A percentile compares a stretch with the other conserved stretches of the same genome.
Conservation (phyloP, 176 grass and related monocot genomes). For the Cenchrus americanus region DNA sequence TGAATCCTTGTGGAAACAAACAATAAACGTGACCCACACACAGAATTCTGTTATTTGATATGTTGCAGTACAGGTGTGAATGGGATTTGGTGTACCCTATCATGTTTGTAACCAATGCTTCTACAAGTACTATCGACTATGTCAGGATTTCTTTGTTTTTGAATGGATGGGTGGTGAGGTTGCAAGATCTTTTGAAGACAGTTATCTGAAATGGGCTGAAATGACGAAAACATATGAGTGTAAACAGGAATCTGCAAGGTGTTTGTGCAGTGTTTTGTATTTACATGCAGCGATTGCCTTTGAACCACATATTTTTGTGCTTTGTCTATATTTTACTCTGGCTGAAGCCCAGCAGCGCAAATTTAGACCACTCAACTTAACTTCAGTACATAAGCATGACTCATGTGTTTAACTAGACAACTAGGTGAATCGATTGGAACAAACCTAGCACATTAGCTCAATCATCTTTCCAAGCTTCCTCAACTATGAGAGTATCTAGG, state of each 20-base stretch:
- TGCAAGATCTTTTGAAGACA: slow-evolving; percentile 77
- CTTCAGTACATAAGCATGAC: not conserved
- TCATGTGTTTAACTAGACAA: not conserved
- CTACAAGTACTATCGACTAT: slow-evolving; percentile 83
- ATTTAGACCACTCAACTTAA: not conserved
- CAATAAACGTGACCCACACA: not conserved
- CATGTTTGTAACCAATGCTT: slow-evolving; percentile 93
- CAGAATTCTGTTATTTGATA: slow-evolving; percentile 17
- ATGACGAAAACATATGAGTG: not conserved
- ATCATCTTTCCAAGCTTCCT: not conserved
- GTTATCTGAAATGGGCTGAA: not conserved
- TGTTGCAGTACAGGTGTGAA: slow-evolving; percentile 81
- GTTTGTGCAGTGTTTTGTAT: not conserved
- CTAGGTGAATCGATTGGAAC: not conserved
- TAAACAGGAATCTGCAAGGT: not conserved
- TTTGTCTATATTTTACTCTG: not conserved
- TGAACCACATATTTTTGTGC: not conserved
- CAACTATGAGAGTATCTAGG: not conserved
- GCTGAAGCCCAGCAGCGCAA: not conserved
- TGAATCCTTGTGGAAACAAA: not conserved
- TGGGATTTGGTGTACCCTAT: slow-evolving; percentile 73
- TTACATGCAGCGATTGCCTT: not conserved
- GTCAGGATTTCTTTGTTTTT: slow-evolving; percentile 88
- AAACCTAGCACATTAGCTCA: not conserved
- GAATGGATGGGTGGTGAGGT: slow-evolving; percentile 97